phyloP scores from a whole-genome alignment of 1,284 basidiomycete genomes.

The Hemileia vastatrix region DNA sequence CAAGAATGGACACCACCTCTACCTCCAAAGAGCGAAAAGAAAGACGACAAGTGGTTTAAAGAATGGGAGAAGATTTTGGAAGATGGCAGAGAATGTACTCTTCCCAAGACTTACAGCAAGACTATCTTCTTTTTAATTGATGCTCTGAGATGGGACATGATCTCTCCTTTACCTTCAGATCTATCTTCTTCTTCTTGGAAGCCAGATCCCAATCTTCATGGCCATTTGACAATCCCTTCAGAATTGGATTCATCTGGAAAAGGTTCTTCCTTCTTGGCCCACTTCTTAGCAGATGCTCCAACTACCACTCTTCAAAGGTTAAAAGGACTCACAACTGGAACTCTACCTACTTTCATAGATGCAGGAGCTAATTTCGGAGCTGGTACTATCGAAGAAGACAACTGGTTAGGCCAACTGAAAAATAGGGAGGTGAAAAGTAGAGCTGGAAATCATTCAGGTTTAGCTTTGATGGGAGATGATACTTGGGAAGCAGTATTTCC shows the following conservation, averaged over 20 bases:
- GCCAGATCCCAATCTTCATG: conserved; percentile 64
- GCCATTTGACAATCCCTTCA: conserved; percentile 66
- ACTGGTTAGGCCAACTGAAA: conserved; percentile 49
- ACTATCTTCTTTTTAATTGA: conserved; percentile 83
- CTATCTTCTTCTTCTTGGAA: too few species aligned
- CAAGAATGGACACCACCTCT: conserved; percentile 20
- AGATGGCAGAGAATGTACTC: too few species aligned
- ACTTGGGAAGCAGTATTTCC: conserved; percentile 86
- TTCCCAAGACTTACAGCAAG: conserved; percentile 65
- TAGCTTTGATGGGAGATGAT: conserved; percentile 95
- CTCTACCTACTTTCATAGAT: conserved; percentile 91
- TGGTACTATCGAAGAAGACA: conserved; percentile 66
- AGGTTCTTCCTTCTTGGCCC: conserved; percentile 67
- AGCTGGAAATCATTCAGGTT: conserved; percentile 54
- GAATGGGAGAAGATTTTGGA: too few species aligned
- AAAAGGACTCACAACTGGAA: conserved; percentile 90
- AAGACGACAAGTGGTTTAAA: conserved; percentile 41
- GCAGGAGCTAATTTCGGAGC: conserved; percentile 86
- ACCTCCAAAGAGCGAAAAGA: conserved; percentile 48
- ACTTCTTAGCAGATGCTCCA: conserved; percentile 85
- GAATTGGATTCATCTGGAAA: conserved; percentile 59
- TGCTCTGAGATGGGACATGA: conserved; percentile 86
- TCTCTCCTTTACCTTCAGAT: conserved; percentile 59
- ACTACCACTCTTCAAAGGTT: conserved; percentile 91
- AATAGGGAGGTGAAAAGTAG: too few species aligned